A percentile compares a stretch with the other conserved stretches of the same genome.
Evolutionary conservation across 2,329 filamentous ascomycete species (phyloP).

Genomic region (Gaeumannomyces tritici): DNA sequence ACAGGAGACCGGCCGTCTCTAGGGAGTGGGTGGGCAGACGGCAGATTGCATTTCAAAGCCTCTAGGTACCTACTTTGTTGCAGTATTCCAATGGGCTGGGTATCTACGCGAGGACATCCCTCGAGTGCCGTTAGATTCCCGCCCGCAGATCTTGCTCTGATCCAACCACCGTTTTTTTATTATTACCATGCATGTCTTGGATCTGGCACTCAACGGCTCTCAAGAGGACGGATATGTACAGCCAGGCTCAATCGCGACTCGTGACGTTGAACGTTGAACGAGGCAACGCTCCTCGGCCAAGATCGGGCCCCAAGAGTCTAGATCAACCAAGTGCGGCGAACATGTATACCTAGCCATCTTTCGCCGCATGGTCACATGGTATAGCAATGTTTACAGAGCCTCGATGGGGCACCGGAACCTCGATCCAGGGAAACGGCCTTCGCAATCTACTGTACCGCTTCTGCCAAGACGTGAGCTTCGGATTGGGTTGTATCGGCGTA

Average conservation of each 20-base stretch:
- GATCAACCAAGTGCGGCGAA: background rate
- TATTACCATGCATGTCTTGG: no score
- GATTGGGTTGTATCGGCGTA: background rate
- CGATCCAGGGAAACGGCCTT: background rate
- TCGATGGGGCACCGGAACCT: background rate
- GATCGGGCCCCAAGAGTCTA: no score
- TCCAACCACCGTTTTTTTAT: no score
- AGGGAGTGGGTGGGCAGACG: background rate
- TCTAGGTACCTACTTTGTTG: no score
- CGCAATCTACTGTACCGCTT: background rate
- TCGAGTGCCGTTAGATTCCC: no score
- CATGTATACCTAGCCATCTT: background rate
- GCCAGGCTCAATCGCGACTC: no score
- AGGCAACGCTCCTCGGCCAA: background rate
- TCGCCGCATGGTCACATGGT: background rate
- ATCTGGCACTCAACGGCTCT: no score
- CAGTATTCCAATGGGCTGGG: no score
- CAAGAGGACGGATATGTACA: no score
- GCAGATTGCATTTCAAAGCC: no score
- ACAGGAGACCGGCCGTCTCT: constrained; percentile 4
- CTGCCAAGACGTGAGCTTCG: background rate
- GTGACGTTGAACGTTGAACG: background rate
- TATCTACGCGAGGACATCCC: no score
- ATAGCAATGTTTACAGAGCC: background rate
- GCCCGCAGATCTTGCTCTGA: no score